Evolutionary conservation across 108 stramenopile genomes (phyloP).

Genomic region (Skeletonema tropicum): DNA sequence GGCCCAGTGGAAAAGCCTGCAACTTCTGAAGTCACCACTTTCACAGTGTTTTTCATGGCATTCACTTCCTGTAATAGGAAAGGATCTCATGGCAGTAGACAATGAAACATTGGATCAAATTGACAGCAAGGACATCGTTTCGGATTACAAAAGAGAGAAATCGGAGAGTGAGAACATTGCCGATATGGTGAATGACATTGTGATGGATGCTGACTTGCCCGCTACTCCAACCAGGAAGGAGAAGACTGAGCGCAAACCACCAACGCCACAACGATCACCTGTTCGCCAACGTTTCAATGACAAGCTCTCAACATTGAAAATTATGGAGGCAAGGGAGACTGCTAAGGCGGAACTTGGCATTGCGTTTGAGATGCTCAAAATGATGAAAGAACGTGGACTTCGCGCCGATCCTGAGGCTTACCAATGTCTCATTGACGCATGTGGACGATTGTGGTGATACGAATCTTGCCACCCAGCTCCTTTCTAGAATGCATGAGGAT

Average conservation of each 20-base stretch:
- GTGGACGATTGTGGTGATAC: conserved; percentile 86
- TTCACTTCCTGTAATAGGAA: conserved; percentile 82
- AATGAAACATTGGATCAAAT: conserved; percentile 54
- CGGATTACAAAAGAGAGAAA: conserved; percentile 55
- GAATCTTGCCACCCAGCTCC: conserved; percentile 69
- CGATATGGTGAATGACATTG: neutral
- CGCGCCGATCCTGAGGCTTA: conserved; percentile 68
- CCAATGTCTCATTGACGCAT: conserved; percentile 85
- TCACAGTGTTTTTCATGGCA: conserved; percentile 87
- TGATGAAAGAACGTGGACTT: conserved; percentile 62
- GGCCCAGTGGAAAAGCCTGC: conserved; percentile 37
- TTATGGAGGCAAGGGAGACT: conserved; percentile 75
- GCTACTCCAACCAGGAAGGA: neutral
- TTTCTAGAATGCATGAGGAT: conserved; percentile 80
- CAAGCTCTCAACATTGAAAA: conserved; percentile 58
- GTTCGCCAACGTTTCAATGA: conserved; percentile 70
- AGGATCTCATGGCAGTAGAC: conserved; percentile 73
- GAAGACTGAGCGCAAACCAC: neutral
- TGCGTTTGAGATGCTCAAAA: conserved; percentile 74
- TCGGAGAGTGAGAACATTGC: neutral
- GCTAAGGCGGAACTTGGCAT: conserved; percentile 83
- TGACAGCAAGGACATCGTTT: conserved; percentile 67
- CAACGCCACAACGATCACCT: conserved; percentile 15
- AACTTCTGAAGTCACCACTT: conserved; percentile 75
- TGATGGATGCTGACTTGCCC: neutral